Base-by-base conservation (phyloP, 345 rosid species). In the Murraya koenigii region DNA sequence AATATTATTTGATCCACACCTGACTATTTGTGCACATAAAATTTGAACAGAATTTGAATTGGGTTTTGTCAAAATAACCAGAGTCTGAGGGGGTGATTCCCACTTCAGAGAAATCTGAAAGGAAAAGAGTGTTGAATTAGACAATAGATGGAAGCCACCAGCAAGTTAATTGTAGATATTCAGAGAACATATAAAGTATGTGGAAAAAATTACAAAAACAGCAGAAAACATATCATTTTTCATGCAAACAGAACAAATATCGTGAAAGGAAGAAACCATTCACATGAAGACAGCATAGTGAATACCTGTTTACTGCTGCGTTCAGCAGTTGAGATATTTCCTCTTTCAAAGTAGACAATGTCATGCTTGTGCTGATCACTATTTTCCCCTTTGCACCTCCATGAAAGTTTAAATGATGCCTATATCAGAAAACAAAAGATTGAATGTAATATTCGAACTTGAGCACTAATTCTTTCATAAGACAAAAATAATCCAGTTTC, bases 341-440 rank as follows among this genome's bases (percentile, higher is more conserved):
- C 98, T 78, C 87, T 90, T 82, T 93, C 99, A 87, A 97, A 97
- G 49, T 97, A 97, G 77, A 97, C 99, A 55, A 97, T 86, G 60
- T 94, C 98, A 73, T 91, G 97, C 66, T 94, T 97, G 90, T 91
- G 95, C 84, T 91, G 98, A 83, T 97, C 97, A 78, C 90, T 88
- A 76, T 79, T 78, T 47, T 91, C 92, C 49, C 97, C 97, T 75
- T 91, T 93, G 86, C 94, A 93, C 56, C 94, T 83, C 99, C 99
- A 97, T 70, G 97, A 86, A 72, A 97, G 99, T 77, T 97, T 97
- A 82, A 97, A 97, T 28, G 98, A 90, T 80, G 99, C 99, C 99
- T 97, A 88, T 77, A 56, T 15, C 85, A 80, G 32, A 69, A 81
- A 71, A 85, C 26, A 72, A 30, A 78, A 70, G 49, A 66, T 77